Percentiles rank a stretch among this genome's conserved stretches.
Evolutionary conservation across 1,284 basidiomycete species (phyloP).

Genomic region (Testicularia cyperi): DNA sequence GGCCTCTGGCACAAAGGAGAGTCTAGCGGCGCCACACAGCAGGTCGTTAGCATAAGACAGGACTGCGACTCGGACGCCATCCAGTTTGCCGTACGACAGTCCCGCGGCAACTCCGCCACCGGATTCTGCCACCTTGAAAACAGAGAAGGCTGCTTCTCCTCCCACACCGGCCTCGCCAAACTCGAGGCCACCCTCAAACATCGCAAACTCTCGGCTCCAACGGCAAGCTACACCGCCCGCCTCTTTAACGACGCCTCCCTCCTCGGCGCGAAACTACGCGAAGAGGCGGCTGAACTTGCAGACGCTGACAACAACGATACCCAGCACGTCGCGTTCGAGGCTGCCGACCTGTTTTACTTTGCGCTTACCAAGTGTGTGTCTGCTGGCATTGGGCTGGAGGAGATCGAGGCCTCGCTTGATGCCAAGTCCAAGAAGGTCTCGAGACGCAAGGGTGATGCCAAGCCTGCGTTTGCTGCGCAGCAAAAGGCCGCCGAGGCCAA

Average conservation of each 20-base stretch:
- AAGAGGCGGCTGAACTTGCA: conserved; percentile 96
- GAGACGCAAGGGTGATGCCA: conserved; percentile 87
- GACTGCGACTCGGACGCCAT: conserved; percentile 94
- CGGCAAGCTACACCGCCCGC: conserved; percentile 87
- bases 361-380: conserved; percentile 82
- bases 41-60: conserved; percentile 76
- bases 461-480: conserved; percentile 73
- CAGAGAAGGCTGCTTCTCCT: conserved; percentile 73
- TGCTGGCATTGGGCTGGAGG: conserved; percentile 78
- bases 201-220: conserved; percentile 75
- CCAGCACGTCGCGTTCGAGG: conserved; percentile 79
- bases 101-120: conserved; percentile 64
- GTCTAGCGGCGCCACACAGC: conserved; percentile 89
- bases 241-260: conserved; percentile 82
- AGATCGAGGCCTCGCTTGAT: conserved; percentile 84
- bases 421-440: conserved; percentile 84
- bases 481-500: conserved; percentile 48
- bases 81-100: conserved; percentile 88
- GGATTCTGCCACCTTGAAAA: conserved; percentile 88
- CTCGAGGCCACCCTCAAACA: conserved; percentile 79
- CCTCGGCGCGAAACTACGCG: conserved; percentile 89
- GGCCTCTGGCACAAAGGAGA: conserved; percentile 97
- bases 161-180: conserved; percentile 72
- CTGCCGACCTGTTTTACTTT: conserved; percentile 94
- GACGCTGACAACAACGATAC: conserved; percentile 77